Base-by-base conservation (phyloP, 2,329 filamentous ascomycete species). In the Neofusicoccum ribis region DNA sequence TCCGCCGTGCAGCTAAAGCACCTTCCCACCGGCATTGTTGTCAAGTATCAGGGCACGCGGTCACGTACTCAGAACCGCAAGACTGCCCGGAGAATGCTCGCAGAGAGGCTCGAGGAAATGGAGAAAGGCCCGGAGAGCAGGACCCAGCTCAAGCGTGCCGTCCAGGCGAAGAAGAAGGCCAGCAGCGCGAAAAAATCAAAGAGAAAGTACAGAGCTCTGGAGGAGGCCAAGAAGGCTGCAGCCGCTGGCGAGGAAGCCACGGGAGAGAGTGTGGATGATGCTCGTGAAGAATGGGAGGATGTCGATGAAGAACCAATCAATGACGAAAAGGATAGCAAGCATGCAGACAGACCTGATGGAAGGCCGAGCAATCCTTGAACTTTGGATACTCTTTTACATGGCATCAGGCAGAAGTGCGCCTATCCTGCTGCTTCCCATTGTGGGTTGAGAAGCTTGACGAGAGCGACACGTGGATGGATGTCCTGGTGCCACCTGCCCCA, bases 1-100 rank as follows among this genome's bases (percentile, higher is more conserved):
- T 97, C 92, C 0, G 94, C 94, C 43, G 94, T 97, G 2, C 95
- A 99, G 76, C 84, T 99, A 41, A 95, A 90, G 70, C 95, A 99
- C 77, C 80, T 91, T 15, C 92, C 94, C 5, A 96, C 93, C 0
- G 94, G 94, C 67, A 88, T 97, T 62, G 93, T 98, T 14, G 87
- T 99, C 68, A 99, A 99, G 80, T 94, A 88, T 64, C 95, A 99
- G 79, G 92, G 90, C 20, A 98, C 95, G 8, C 89, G 95, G 54
- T 96, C 91, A 1, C 88, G 92, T 17, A 86, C 86, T 65, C 91
- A 96, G 78, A 99, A 99, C 76, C 87, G 93, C 68, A 93, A 91
- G 77, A 89, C 92, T 68, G 95, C 95, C 12, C 86, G 93, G 46
- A 83, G 88, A 69, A 81, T 96, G 47, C 83, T 97, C 36, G 91